Base-by-base conservation (phyloP, 2,329 filamentous ascomycete species). In the Cladosporium sp. region DNA sequence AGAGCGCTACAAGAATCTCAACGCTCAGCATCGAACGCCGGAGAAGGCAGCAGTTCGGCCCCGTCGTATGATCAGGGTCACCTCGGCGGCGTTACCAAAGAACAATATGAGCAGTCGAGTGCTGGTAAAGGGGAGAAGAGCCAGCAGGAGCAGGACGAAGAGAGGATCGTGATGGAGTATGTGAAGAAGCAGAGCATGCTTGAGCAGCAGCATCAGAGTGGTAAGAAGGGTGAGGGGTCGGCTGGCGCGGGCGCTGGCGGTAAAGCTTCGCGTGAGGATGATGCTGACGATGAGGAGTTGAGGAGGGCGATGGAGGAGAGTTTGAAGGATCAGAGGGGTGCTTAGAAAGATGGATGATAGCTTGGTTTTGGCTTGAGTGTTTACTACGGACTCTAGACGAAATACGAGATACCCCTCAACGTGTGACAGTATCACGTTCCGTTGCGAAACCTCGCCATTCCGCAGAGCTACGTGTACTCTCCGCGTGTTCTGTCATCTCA, bases 91-190 rank as follows among this genome's bases (percentile, higher is more conserved):
- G 73, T 73, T 5, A 74, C 72, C 8, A 68, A 64, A 43, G 67
- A 67, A 32, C 67, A 70, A 18, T 74, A 68, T 36, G 69, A 70
- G 32, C 58, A 65, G 30, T 51, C 56, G 34, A 43, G 16, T 23
- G 36, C 63, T 23, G 54, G 57, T 10, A 61, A 60, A 36, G 66
- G 65, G 34, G 56, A 74, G 70, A 72, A 69, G 66, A 69, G 64
- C 5, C 66, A 70, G 70, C 75, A 74, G 71, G 75, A 77, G 75
- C 75, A 61, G 82, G 85, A 28, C 76, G 90, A 93, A 73, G 90
- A 93, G 74, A 86, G 92, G 64, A 87, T 90, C 65, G 86, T 93
- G 10, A 76, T 93, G 74, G 89, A 92, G 71, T 92, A 91, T 76
- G 84, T 92, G 48, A 91, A 89, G 82, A 90, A 88, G 79, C 89